Evolutionary conservation across 306 rosid species (phyloP), one percentile per base, ranked within the genome.

Genomic region (Malus fusca): DNA sequence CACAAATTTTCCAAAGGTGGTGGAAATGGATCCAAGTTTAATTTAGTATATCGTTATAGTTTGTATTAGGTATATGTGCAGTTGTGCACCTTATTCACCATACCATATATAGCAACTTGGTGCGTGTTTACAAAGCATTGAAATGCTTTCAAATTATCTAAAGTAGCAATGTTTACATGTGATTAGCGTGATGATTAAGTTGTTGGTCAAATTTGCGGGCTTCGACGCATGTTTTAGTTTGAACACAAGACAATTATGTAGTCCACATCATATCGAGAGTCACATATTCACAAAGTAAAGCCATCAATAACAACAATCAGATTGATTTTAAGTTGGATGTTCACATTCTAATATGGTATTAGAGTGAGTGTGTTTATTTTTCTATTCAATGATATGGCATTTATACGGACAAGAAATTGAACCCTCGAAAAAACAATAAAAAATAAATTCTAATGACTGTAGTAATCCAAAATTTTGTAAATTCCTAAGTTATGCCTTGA

Each of bases 401-500:
- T 58, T 33, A n/a, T 35, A 13, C 14, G 61, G 5, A 74, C 9
- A 18, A 61, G 18, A 43, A 61, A 26, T 5, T 1, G 60, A 44
- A 46, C 7, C 44, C 14, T 44, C 2, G 68, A 4, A 22, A 31
- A 56, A 14, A 58, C 8, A 8, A 73, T 18, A 68, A 42, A 4
- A 14, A 14, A 31, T 12, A 26, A 4, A 59, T 4, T 58, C 11
- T 43, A 58, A 53, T 48, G n/a, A 2, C 52, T 52, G 25, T 56
- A 8, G 23, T 72, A 31, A 31, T 64, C 14, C 55, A 17, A 67
- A 46, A 28, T 35, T 9, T 77, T 62, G 85, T 74, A 77, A 62
- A 77, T 73, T 37, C 71, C 82, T 2, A 68, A 65, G 81, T 21
- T 25, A 37, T n/a, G 59, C 81, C 75, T 78, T 75, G 88, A 53